Percentiles rank a stretch among this genome's conserved stretches.
Conservation (phyloP, 129 eudicot species). For the Apium graveolens region DNA sequence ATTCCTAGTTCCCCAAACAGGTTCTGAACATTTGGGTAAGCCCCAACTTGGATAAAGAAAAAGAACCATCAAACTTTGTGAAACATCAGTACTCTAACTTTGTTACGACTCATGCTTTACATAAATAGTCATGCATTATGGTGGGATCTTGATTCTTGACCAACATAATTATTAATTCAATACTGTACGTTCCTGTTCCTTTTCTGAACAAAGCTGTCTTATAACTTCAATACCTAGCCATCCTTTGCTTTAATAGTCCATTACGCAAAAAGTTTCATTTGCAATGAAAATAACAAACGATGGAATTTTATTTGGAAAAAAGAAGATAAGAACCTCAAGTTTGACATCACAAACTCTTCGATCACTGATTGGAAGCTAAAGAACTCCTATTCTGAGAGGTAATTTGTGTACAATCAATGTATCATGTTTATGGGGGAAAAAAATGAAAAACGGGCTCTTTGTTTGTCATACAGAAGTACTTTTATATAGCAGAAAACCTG, state of each 20-base stretch:
- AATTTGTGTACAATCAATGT: not conserved
- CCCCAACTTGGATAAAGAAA: conserved; percentile 65
- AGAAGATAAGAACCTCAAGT: not conserved
- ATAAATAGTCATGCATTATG: not conserved
- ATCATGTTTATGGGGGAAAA: not conserved
- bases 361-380: not conserved
- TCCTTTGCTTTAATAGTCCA: not conserved
- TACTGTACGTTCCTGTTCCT: not conserved
- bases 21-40: conserved; percentile 94
- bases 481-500: not conserved
- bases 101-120: not conserved
- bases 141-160: not conserved
- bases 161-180: not conserved
- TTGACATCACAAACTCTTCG: not conserved
- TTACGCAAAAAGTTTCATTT: not conserved
- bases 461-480: not conserved
- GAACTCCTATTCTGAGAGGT: not conserved
- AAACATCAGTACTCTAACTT: conserved; percentile 14
- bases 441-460: not conserved
- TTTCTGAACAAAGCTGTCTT: not conserved
- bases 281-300: not conserved
- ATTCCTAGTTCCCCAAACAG: conserved; percentile 90
- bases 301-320: not conserved
- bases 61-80: conserved; percentile 3
- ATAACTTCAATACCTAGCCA: not conserved